phyloP scores from a whole-genome alignment of 805 yeast genomes.

The Vanderwaltozyma verrucispora region DNA sequence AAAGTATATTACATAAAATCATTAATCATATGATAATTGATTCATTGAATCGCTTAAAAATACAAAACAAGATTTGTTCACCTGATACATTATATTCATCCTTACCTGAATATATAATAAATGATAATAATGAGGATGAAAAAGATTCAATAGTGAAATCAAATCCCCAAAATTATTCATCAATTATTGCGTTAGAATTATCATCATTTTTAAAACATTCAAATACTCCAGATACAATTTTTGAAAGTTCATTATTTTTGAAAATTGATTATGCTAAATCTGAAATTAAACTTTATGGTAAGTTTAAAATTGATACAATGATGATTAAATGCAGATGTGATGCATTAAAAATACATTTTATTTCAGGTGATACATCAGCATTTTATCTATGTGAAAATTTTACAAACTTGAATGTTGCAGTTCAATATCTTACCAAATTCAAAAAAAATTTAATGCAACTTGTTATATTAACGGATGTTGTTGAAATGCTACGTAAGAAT shows the following conservation, averaged over 20 bases:
- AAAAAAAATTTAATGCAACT: conserved; percentile 27
- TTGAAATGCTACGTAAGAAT: conserved; percentile 25
- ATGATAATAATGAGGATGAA: not conserved
- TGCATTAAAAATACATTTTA: conserved; percentile 21
- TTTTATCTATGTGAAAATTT: conserved; percentile 22
- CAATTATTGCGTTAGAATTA: conserved; percentile 21
- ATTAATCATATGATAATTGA: conserved; percentile 29
- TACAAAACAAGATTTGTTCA: conserved; percentile 21
- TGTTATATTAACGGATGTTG: conserved; percentile 26
- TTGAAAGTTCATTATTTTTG: conserved; percentile 26
- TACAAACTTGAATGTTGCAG: conserved; percentile 18
- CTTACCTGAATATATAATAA: conserved; percentile 19
- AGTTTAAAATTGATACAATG: conserved; percentile 23
- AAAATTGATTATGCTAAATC: conserved; percentile 23
- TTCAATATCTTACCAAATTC: conserved; percentile 19
- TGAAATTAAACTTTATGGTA: conserved; percentile 24
- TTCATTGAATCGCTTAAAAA: conserved; percentile 26
- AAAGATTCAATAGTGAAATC: not conserved
- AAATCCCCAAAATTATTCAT: conserved; percentile 2
- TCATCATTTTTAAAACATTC: conserved; percentile 26
- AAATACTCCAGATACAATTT: conserved; percentile 17
- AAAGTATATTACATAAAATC: conserved; percentile 24
- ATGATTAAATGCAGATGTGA: conserved; percentile 23
- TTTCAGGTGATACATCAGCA: conserved; percentile 18
- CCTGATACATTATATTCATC: conserved; percentile 5